These are phyloP conservation scores for Daldinia sp. DNA, from an alignment of 2,329 filamentous ascomycete species.

Conservation along the genomic window DNA sequence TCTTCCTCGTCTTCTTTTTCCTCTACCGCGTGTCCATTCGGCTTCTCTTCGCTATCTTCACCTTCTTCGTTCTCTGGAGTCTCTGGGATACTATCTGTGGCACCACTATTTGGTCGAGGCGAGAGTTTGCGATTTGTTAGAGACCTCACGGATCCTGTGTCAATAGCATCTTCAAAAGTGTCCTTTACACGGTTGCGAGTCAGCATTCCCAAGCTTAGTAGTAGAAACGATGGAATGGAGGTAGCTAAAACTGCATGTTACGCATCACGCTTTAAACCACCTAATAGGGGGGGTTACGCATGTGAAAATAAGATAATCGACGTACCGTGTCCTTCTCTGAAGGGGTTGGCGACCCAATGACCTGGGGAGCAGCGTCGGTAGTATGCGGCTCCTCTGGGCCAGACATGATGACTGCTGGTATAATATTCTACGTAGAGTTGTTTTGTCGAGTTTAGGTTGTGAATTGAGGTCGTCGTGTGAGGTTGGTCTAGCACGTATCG, in stretches of 20 bases:
- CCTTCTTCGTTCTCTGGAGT: slow-evolving; percentile 42
- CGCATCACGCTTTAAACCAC: slow-evolving; percentile 3
- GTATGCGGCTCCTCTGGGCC: slow-evolving; percentile 48
- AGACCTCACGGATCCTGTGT: slow-evolving; percentile 73
- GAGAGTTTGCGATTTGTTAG: slow-evolving; percentile 65
- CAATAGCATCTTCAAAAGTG: slow-evolving; percentile 85
- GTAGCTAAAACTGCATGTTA: neutral
- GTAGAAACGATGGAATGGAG: slow-evolving; percentile 29
- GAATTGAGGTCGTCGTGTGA: slow-evolving; percentile 15
- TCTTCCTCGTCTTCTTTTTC: slow-evolving; percentile 11
- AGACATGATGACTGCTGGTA: slow-evolving; percentile 48
- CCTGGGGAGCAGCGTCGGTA: slow-evolving; percentile 43
- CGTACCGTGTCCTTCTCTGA: slow-evolving; percentile 58
- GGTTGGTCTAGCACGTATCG: slow-evolving; percentile 29
- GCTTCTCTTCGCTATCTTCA: slow-evolving; percentile 40
- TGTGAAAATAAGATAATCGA: slow-evolving; percentile 33
- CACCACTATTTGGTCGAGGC: slow-evolving; percentile 46
- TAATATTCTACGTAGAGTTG: slow-evolving; percentile 6
- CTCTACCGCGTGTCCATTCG: slow-evolving; percentile 36
- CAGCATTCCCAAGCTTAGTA: slow-evolving; percentile 31
- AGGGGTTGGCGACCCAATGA: slow-evolving; percentile 48
- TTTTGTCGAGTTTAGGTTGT: slow-evolving; percentile 14
- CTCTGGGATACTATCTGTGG: slow-evolving; percentile 45
- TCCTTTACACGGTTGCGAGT: slow-evolving; percentile 63
- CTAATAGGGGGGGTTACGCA: slow-evolving; percentile 12